Base-by-base conservation (phyloP, 176 grass and related monocot species). In the Phyllostachys edulis region DNA sequence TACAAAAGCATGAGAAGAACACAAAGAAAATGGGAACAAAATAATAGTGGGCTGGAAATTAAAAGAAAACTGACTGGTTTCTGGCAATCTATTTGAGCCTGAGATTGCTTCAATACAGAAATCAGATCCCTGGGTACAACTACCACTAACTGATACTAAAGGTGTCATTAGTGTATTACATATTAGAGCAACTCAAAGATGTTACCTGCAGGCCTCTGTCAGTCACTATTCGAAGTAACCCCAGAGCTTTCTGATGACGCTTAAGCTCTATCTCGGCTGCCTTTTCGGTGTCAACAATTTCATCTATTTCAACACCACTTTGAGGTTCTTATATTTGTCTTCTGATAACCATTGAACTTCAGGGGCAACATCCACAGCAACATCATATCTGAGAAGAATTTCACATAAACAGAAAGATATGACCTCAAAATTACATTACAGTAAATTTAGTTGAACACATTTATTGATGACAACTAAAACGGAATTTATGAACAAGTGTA, bases 271-370 rank as follows among this genome's bases (percentile, higher is more conserved):
- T 85, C 65, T 93, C 89, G 49, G 87, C 76, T 52, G 90, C 89
- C 40, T 84, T 94, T 93, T 93, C 81, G 46, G 92, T 91, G 82
- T 94, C 77, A 88, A 98, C 78, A 76, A 80, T 82, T 54, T 90
- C 89, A 80, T 95, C 95, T 91, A 98, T 90, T 84, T 98, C 95
- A 73, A 98, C 91, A 38, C 63, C 81, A 98, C 90, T 82, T 98
- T 98, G 69, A 98, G 67, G 66, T 93, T 91, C 80, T 91, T 98
- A 82, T 98, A 95, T 85, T 34, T 34, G 32, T 34, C 32, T 34
- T 34, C 32, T 34, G 32, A 34, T 34, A 34, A 34, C 32, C 32
- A 98, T 77, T 71, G 89, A 5, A 98, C 86, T 62, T 92, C 81
- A 86, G 92, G 95, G 47, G 76, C 62, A 66, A 98, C 80, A 65